Conservation (phyloP, 768 basidiomycete species). For the Boletus coccyginus region DNA sequence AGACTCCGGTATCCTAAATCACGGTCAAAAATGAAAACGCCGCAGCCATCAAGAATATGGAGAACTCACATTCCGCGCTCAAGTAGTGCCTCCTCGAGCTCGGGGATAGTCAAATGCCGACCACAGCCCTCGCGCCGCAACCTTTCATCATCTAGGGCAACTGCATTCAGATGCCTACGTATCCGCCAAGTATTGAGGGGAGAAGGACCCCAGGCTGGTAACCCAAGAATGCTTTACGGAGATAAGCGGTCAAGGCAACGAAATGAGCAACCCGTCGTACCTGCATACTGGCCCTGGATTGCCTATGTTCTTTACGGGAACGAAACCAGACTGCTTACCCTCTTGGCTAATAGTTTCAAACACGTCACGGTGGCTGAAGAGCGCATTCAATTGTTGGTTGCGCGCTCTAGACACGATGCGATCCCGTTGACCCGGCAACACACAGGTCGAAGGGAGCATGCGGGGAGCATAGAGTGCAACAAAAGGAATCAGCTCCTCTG, state of each 20-base stretch:
- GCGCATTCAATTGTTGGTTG: constrained; percentile 43
- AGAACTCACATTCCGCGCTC: constrained; percentile 75
- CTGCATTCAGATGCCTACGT: constrained; percentile 33
- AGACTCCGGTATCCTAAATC: constrained; percentile 37
- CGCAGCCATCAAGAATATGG: background rate
- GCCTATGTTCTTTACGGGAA: constrained; percentile 8
- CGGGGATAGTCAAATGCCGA: constrained; percentile 45
- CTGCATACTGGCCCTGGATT: constrained; percentile 50
- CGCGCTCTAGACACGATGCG: constrained; percentile 55
- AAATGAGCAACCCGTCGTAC: constrained; percentile 36
- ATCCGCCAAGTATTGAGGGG: constrained; percentile 35
- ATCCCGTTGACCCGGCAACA: constrained; percentile 76
- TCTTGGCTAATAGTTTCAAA: constrained; percentile 37
- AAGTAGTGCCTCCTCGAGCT: constrained; percentile 62
- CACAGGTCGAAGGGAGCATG: constrained; percentile 83
- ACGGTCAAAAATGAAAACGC: background rate
- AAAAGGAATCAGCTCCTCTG: constrained; percentile 82
- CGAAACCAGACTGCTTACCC: constrained; percentile 31
- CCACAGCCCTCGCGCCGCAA: constrained; percentile 49
- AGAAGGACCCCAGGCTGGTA: constrained; percentile 39
- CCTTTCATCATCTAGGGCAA: constrained; percentile 64
- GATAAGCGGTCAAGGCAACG: background rate
- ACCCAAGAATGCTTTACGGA: constrained; percentile 39
- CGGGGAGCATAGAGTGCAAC: constrained; percentile 83
- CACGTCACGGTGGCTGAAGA: constrained; percentile 35